Conservation (phyloP, 805 yeast species). For the Saturnispora silvae region DNA sequence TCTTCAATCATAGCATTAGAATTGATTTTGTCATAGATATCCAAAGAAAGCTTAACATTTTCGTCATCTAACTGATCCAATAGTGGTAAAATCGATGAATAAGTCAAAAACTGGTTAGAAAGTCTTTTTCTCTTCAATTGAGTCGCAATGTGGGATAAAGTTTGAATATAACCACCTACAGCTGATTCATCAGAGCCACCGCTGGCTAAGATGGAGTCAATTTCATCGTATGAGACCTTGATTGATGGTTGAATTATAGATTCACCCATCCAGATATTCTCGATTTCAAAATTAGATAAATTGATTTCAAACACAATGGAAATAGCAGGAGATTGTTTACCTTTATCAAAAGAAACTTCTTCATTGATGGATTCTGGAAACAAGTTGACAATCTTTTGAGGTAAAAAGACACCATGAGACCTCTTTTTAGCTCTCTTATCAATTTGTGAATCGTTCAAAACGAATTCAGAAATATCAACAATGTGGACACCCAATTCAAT, state of each 20-base stretch:
- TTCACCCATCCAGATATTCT: conserved; percentile 69
- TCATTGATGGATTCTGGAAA: conserved; percentile 59
- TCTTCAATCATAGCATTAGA: conserved; percentile 60
- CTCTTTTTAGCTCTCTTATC: conserved; percentile 89
- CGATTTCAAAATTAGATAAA: conserved; percentile 57
- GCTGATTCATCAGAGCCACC: conserved; percentile 38
- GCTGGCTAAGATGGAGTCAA: conserved; percentile 42
- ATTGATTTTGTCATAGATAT: conserved; percentile 53
- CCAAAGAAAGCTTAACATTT: conserved; percentile 57
- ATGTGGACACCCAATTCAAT: conserved; percentile 82
- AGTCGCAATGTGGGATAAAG: conserved; percentile 52
- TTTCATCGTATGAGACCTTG: conserved; percentile 40
- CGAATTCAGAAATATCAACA: conserved; percentile 63
- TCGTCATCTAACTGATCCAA: conserved; percentile 83
- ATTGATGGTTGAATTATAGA: conserved; percentile 56
- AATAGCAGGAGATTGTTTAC: conserved; percentile 52
- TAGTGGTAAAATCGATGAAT: conserved; percentile 46
- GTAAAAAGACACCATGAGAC: conserved; percentile 79
- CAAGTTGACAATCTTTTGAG: conserved; percentile 60
- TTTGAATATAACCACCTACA: conserved; percentile 48
- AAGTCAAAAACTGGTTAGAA: conserved; percentile 36
- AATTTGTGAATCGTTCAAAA: conserved; percentile 62
- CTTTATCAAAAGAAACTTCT: conserved; percentile 49
- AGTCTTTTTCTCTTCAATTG: conserved; percentile 64
- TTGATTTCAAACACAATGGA: conserved; percentile 77